Evolutionary conservation across 768 basidiomycete genomes (phyloP), one percentile per base, ranked within the genome.

Genomic region (Holtermannia corniformis): DNA sequence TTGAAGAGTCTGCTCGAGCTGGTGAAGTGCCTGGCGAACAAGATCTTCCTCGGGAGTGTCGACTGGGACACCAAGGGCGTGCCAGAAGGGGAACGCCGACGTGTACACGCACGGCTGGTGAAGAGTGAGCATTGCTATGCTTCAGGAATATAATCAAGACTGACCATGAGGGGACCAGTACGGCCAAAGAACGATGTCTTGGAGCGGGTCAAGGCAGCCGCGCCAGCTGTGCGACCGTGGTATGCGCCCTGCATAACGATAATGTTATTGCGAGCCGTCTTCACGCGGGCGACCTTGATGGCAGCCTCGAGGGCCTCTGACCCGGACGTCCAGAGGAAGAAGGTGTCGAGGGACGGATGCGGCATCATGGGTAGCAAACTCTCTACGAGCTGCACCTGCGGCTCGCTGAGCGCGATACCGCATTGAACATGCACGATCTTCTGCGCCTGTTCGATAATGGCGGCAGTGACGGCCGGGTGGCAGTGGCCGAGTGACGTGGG

Each of bases 261-360:
- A 53, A 95, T 79, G 66, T 92, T 88, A 67, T 87, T 87, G 54
- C 80, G 78, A 24, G 82, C 81, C 0, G 90, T 93, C 25, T 82
- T 73, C 14, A 67, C 64, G 23, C 91, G 80, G 3, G 86, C 84
- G 75, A 93, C 83, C 75, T 92, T 93, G 55, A 95, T 72, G 2
- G 87, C 78, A 0, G 81, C 87, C 73, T n/a, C n/a, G 40, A 88
- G 79, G 0, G 89, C 91, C 72, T 95, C 91, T 0, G 87, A 82
- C 2, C 91, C 91, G 1, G 88, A 90, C 75, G 86, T 93, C 84
- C 85, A 86, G 72, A 92, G 86, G 79, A 88, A 92, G 78, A 93
- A 93, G 19, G 87, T 88, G 68, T 91, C 85, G 21, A 95, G 77
- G 1, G 87, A 88, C 0, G 82, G 78, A 72, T 90, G 74, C 1